Evolutionary conservation across 306 rosid genomes (phyloP).

Genomic region (Prunus dulcis): DNA sequence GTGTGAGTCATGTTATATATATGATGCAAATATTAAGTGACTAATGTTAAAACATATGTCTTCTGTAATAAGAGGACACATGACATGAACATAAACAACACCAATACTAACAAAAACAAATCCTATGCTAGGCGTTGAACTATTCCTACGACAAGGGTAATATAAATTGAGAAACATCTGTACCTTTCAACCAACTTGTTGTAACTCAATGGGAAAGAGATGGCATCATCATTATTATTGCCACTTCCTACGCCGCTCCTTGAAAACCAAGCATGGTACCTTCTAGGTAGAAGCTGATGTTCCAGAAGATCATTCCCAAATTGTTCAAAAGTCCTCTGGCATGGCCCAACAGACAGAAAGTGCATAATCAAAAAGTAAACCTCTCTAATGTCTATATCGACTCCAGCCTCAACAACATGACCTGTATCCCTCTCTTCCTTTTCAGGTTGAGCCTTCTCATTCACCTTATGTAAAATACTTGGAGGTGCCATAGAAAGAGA

Average conservation of each 20-base stretch:
- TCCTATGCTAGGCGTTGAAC: neutral
- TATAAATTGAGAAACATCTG: constrained; percentile 6
- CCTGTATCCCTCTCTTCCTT: constrained; percentile 24
- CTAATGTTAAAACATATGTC: neutral
- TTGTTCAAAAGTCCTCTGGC: constrained; percentile 57
- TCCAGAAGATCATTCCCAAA: constrained; percentile 69
- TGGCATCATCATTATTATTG: constrained; percentile 48
- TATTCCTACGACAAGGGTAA: neutral
- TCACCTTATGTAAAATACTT: constrained; percentile 47
- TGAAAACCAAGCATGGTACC: constrained; percentile 91
- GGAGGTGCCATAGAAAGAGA: constrained; percentile 38
- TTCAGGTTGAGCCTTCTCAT: constrained; percentile 42
- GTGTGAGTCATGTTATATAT: neutral
- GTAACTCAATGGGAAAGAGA: constrained; percentile 72
- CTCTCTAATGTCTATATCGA: constrained; percentile 67
- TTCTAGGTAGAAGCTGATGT: constrained; percentile 81
- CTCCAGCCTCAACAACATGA: constrained; percentile 40
- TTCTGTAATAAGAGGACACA: neutral
- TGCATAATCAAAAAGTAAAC: constrained; percentile 79
- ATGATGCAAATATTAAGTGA: neutral
- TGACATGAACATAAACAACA: constrained; percentile 1
- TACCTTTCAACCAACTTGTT: constrained; percentile 64
- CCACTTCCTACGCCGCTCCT: constrained; percentile 41
- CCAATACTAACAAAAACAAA: neutral
- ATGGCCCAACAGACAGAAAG: constrained; percentile 79